A percentile compares a stretch with the other conserved stretches of the same genome.
Conservation (phyloP, 2,329 filamentous ascomycete genomes). For the Botrytis fabae region DNA sequence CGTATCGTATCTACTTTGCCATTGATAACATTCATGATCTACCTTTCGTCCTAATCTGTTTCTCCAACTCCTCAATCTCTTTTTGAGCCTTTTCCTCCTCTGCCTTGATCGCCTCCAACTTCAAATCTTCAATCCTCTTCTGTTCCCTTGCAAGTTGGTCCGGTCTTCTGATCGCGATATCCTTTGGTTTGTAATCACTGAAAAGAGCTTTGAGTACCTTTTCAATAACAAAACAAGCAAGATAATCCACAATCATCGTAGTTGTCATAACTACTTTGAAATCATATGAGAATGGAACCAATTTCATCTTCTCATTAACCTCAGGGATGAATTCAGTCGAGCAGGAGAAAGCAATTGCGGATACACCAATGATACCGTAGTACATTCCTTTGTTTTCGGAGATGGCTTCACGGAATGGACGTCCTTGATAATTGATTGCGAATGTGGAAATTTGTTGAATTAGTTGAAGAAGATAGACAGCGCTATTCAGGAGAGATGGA, state of each 20-base stretch:
- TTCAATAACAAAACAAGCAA: slow-evolving; percentile 84
- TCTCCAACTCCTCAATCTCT: slow-evolving; percentile 59
- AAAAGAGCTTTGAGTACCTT: slow-evolving; percentile 81
- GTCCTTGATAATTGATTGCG: slow-evolving; percentile 98
- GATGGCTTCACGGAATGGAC: slow-evolving; percentile 94
- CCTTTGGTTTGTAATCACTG: slow-evolving; percentile 88
- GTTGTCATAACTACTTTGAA: slow-evolving; percentile 86
- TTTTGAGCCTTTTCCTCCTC: slow-evolving; percentile 55
- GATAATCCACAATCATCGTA: slow-evolving; percentile 86
- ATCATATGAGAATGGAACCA: slow-evolving; percentile 84
- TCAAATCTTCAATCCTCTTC: slow-evolving; percentile 63
- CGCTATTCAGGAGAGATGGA: slow-evolving; percentile 92
- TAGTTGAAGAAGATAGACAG: slow-evolving; percentile 93
- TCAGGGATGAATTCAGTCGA: slow-evolving; percentile 95
- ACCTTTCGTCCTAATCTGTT: slow-evolving; percentile 49
- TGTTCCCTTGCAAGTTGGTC: slow-evolving; percentile 83
- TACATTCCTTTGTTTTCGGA: slow-evolving; percentile 95
- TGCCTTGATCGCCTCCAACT: slow-evolving; percentile 48
- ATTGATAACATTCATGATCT: background rate
- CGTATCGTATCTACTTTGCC: background rate
- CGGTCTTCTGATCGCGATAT: slow-evolving; percentile 82
- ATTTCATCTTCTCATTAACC: slow-evolving; percentile 87
- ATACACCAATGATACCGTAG: slow-evolving; percentile 89
- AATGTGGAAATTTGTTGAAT: slow-evolving; percentile 99
- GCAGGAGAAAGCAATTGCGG: slow-evolving; percentile 87